phyloP scores from a whole-genome alignment of 345 rosid species.

The Noccaea bulbosa region DNA sequence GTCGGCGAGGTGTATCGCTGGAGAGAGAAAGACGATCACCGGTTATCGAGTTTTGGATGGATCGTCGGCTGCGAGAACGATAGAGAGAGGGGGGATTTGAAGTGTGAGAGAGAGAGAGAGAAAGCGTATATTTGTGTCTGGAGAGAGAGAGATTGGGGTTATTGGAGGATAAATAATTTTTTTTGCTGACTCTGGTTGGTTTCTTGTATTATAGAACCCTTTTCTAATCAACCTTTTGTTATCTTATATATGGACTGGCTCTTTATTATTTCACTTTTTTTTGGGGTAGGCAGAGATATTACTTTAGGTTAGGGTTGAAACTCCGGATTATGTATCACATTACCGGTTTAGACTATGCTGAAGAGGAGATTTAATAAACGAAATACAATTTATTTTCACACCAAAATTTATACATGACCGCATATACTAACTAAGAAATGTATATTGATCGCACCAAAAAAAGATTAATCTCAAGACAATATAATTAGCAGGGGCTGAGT shows the following conservation, averaged over 20 bases:
- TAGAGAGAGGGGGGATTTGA: neutral
- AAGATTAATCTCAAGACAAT: too few species aligned
- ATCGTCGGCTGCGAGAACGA: constrained; percentile 26
- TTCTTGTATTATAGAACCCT: neutral
- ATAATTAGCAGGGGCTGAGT: too few species aligned
- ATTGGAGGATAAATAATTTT: neutral
- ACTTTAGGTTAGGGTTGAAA: neutral
- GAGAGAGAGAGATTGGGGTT: constrained; percentile 15
- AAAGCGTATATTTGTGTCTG: constrained; percentile 22
- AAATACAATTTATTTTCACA: too few species aligned
- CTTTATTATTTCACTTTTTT: neutral
- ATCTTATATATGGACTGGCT: neutral
- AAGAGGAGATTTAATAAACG: too few species aligned
- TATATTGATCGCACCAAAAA: too few species aligned
- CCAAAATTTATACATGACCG: too few species aligned
- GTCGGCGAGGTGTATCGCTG: neutral
- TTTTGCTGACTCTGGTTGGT: constrained; percentile 2
- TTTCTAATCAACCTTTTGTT: neutral
- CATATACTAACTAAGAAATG: too few species aligned
- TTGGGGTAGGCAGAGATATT: neutral
- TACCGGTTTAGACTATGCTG: too few species aligned
- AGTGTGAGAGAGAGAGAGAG: constrained; percentile 9
- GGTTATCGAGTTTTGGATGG: constrained; percentile 14
- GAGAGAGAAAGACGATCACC: constrained; percentile 2
- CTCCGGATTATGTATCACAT: too few species aligned